phyloP scores from a whole-genome alignment of 192 early-diverging fungal genomes.

The Thoreauomyces humboldtii region DNA sequence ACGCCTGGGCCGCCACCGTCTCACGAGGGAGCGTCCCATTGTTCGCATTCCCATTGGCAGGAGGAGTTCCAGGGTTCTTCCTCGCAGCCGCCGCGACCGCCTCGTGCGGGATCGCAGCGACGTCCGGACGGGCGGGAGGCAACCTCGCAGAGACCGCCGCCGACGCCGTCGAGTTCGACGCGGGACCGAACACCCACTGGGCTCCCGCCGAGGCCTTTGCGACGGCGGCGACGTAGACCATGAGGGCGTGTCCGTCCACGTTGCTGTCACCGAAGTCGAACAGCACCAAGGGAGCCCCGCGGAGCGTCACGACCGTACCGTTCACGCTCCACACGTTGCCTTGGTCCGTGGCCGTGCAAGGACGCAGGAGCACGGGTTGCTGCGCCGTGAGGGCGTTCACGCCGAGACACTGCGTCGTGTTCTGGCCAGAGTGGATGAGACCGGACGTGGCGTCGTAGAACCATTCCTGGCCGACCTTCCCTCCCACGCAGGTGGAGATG shows the following conservation, averaged over 20 bases:
- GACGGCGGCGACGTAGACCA: too few relatives aligned
- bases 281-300: not conserved
- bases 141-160: too few relatives aligned
- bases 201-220: not conserved
- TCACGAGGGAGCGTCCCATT: too few relatives aligned
- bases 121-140: too few relatives aligned
- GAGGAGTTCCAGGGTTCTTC: too few relatives aligned
- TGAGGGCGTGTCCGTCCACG: not conserved
- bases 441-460: not conserved
- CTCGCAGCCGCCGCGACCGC: too few relatives aligned
- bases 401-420: not conserved
- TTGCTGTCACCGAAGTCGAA: not conserved
- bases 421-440: not conserved
- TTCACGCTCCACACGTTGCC: not conserved
- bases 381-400: not conserved
- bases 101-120: too few relatives aligned
- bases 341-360: not conserved
- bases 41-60: too few relatives aligned
- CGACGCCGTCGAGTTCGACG: too few relatives aligned
- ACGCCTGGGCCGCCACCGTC: too few relatives aligned
- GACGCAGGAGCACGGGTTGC: not conserved
- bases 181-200: constrained; percentile 4
- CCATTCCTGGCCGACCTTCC: not conserved
- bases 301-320: not conserved
- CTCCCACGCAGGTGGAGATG: not conserved